Percentiles rank a stretch among this genome's conserved stretches.
phyloP scores from a whole-genome alignment of 2,329 filamentous ascomycete species.

The Penicillium sp. region DNA sequence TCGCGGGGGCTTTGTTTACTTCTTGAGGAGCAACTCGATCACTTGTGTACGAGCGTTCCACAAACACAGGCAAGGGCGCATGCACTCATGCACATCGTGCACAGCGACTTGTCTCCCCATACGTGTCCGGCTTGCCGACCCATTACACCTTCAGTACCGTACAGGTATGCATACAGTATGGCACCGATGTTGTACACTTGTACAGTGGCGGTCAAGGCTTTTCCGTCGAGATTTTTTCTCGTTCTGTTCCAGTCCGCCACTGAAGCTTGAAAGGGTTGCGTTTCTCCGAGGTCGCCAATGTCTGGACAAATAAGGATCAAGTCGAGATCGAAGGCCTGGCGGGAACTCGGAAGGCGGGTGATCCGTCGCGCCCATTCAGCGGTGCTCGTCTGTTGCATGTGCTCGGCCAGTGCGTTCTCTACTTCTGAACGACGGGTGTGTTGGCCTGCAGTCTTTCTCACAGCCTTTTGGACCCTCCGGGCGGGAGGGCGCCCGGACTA shows the following conservation, averaged over 20 bases:
- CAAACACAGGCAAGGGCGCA: neutral
- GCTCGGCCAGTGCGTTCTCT: slow-evolving; percentile 3
- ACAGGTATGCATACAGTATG: no score
- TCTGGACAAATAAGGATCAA: slow-evolving; percentile 5
- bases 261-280: neutral
- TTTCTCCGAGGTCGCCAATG: slow-evolving; percentile 9
- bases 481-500: neutral
- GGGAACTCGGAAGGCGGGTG: neutral
- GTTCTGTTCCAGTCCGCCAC: no score
- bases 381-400: slow-evolving; percentile 4
- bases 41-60: neutral
- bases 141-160: no score
- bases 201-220: slow-evolving; percentile 8
- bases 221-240: neutral
- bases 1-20: slow-evolving; percentile 11
- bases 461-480: no score
- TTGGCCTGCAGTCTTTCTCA: neutral
- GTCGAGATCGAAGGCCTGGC: no score
- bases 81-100: no score
- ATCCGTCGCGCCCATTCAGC: neutral
- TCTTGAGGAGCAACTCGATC: neutral
- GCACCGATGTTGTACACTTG: neutral
- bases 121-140: no score
- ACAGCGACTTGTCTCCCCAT: no score
- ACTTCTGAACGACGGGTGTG: neutral